Percentiles rank a stretch among this genome's conserved stretches.
Evolutionary conservation across 257 asterid species (phyloP).

Genomic region (Salvia splendens): DNA sequence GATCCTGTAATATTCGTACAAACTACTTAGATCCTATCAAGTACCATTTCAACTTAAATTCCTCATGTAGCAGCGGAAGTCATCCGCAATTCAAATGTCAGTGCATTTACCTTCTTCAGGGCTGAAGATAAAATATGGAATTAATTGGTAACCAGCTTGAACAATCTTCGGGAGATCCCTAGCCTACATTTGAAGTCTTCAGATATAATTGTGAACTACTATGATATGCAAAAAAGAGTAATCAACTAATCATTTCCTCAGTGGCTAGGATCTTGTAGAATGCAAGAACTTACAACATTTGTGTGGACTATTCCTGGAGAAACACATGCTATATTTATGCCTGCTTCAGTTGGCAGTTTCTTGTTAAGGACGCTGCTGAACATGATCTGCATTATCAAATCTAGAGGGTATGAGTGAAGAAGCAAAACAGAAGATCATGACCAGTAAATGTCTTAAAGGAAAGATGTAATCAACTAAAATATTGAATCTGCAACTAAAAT

Average conservation of each 20-base stretch:
- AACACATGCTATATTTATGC: slow-evolving; percentile 74
- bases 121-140: slow-evolving; percentile 86
- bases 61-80: neutral
- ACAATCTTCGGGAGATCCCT: slow-evolving; percentile 88
- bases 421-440: slow-evolving; percentile 1
- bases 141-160: slow-evolving; percentile 79
- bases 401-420: slow-evolving; percentile 30
- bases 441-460: neutral
- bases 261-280: slow-evolving; percentile 6
- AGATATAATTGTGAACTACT: slow-evolving; percentile 14
- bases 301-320: slow-evolving; percentile 97
- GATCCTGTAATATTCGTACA: slow-evolving; percentile 62
- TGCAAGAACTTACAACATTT: slow-evolving; percentile 75
- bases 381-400: slow-evolving; percentile 67
- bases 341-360: slow-evolving; percentile 87
- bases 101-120: slow-evolving; percentile 78
- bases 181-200: slow-evolving; percentile 59
- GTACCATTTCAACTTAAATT: slow-evolving; percentile 6
- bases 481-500: neutral
- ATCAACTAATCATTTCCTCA: neutral
- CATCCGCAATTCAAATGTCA: slow-evolving; percentile 6
- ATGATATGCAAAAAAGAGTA: slow-evolving; percentile 1
- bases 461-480: slow-evolving; percentile 8
- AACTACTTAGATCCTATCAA: slow-evolving; percentile 12
- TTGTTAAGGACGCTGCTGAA: slow-evolving; percentile 90